phyloP scores from a whole-genome alignment of 768 basidiomycete species.

The Holtermannia corniformis region DNA sequence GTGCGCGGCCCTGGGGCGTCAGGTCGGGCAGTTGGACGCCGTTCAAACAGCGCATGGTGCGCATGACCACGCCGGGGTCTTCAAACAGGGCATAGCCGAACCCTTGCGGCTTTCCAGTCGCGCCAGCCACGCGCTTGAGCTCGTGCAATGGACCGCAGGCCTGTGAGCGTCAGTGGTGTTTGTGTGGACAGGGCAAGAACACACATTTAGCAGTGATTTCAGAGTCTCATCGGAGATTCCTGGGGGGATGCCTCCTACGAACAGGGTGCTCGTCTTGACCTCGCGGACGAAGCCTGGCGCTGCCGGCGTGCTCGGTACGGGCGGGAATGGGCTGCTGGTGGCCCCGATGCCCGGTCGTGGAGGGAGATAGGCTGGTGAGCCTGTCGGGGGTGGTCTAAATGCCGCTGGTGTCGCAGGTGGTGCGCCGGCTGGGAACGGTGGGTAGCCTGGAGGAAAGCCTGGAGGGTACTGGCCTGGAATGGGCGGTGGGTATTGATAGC shows the following conservation, averaged over 20 bases:
- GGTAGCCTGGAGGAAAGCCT: slow-evolving; percentile 5
- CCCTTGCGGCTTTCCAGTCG: slow-evolving; percentile 85
- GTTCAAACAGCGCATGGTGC: slow-evolving; percentile 60
- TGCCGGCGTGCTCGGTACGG: neutral
- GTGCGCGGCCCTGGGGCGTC: slow-evolving; percentile 34
- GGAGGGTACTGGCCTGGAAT: slow-evolving; percentile 11
- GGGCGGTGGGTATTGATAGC: slow-evolving; percentile 29
- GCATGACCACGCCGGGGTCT: slow-evolving; percentile 80
- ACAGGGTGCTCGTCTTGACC: slow-evolving; percentile 61
- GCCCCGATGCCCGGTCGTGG: slow-evolving; percentile 5
- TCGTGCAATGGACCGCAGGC: slow-evolving; percentile 81
- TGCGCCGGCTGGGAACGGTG: slow-evolving; percentile 4
- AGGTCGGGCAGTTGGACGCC: slow-evolving; percentile 56
- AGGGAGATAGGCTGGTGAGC: slow-evolving; percentile 17
- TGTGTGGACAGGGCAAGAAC: slow-evolving; percentile 42
- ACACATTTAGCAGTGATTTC: slow-evolving; percentile 64
- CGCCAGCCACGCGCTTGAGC: slow-evolving; percentile 85
- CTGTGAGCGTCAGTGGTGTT: slow-evolving; percentile 31
- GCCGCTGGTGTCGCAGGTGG: slow-evolving; percentile 7
- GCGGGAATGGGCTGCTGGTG: neutral
- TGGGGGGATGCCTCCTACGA: slow-evolving; percentile 91
- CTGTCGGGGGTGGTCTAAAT: slow-evolving; percentile 16
- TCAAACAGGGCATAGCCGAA: slow-evolving; percentile 96
- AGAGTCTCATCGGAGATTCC: slow-evolving; percentile 78
- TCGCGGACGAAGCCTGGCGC: slow-evolving; percentile 31